A percentile compares a stretch with the other conserved stretches of the same genome.
Conservation (phyloP, 2,329 filamentous ascomycete species). For the Keithomyces neogunnii region DNA sequence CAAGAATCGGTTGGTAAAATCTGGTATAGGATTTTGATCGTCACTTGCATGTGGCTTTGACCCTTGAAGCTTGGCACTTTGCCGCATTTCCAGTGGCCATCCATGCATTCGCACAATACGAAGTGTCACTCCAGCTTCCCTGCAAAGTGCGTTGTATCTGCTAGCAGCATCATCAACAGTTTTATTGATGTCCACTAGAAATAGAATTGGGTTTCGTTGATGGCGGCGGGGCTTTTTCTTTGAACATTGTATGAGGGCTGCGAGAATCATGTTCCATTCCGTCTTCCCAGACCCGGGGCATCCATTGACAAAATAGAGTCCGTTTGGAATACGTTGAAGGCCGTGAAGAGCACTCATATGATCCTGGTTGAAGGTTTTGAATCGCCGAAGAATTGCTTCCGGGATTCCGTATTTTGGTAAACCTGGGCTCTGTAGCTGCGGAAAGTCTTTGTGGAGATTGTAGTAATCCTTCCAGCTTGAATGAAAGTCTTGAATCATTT, state of each 20-base stretch:
- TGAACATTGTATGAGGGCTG: slow-evolving; percentile 28
- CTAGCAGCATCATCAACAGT: slow-evolving; percentile 36
- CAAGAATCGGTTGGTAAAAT: slow-evolving; percentile 29
- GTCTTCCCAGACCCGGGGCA: slow-evolving; percentile 41
- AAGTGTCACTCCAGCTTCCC: slow-evolving; percentile 23
- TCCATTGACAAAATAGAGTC: slow-evolving; percentile 35
- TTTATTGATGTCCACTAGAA: slow-evolving; percentile 39
- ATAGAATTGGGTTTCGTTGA: slow-evolving; percentile 27
- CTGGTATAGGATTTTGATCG: slow-evolving; percentile 6
- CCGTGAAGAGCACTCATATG: slow-evolving; percentile 27
- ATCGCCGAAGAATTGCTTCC: slow-evolving; percentile 17
- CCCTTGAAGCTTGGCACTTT: slow-evolving; percentile 21
- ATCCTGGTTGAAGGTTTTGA: slow-evolving; percentile 26
- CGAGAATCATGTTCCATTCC: slow-evolving; percentile 34
- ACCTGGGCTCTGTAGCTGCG: slow-evolving; percentile 24
- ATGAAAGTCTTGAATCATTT: slow-evolving; percentile 24
- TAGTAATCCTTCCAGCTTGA: slow-evolving; percentile 11
- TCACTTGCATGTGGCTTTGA: neutral
- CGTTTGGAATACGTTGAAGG: slow-evolving; percentile 29
- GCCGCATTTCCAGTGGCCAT: slow-evolving; percentile 28
- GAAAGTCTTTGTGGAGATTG: slow-evolving; percentile 20
- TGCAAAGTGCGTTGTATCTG: slow-evolving; percentile 29
- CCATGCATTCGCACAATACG: slow-evolving; percentile 31
- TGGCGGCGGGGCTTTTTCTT: slow-evolving; percentile 13
- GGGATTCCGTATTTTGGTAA: slow-evolving; percentile 12